Evolutionary conservation across 352 stramenopile genomes (phyloP).

Genomic region (Aphanomyces invadans): DNA sequence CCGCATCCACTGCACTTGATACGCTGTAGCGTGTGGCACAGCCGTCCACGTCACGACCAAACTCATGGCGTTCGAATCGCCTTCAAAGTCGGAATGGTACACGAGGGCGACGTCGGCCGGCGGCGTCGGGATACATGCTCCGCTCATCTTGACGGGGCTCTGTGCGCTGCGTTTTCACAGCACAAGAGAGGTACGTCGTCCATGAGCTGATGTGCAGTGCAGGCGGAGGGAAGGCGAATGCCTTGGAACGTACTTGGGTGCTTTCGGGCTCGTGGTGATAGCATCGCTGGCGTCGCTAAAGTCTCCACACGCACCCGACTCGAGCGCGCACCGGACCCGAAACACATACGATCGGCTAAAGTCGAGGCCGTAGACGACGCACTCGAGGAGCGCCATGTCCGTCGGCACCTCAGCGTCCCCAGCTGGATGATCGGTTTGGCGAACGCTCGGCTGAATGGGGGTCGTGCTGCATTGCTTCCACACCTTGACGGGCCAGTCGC

Average conservation of each 20-base stretch:
- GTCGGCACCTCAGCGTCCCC: not conserved
- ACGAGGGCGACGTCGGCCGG: not conserved
- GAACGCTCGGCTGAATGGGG: too few species aligned
- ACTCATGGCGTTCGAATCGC: not conserved
- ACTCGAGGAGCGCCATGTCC: not conserved
- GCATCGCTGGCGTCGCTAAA: constrained; percentile 2
- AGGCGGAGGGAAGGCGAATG: too few species aligned
- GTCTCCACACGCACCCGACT: not conserved
- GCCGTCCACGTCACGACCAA: not conserved
- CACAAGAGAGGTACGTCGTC: too few species aligned
- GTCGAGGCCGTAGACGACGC: constrained; percentile 1
- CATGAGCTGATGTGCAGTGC: too few species aligned
- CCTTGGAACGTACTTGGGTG: too few species aligned
- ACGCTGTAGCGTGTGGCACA: not conserved
- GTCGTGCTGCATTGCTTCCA: not conserved
- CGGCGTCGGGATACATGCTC: too few species aligned
- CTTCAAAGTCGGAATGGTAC: not conserved
- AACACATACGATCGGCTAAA: constrained; percentile 6
- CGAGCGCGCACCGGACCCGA: not conserved
- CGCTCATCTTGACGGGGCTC: too few species aligned
- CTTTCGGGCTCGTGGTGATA: not conserved
- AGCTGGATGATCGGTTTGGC: too few species aligned
- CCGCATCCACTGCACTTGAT: not conserved
- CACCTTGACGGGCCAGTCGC: constrained; percentile 16
- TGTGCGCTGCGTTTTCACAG: too few species aligned